Conservation (phyloP, 306 rosid species). For the Cicer pinnatifidum region DNA sequence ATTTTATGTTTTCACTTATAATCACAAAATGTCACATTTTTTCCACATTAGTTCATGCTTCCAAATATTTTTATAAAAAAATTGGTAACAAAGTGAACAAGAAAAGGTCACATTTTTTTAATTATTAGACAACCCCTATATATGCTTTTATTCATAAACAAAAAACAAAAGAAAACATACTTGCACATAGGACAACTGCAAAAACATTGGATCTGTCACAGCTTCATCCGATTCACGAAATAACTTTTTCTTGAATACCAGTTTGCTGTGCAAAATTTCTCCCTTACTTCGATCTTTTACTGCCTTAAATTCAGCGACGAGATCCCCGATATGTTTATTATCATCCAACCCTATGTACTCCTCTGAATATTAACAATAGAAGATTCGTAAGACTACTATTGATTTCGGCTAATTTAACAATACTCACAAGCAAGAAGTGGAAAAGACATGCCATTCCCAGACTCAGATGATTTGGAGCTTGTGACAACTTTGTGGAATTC, state of each 20-base stretch:
- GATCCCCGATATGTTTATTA: constrained; percentile 88
- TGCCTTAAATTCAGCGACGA: constrained; percentile 79
- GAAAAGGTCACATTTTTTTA: not conserved
- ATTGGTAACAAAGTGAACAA: not conserved
- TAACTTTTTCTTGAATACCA: constrained; percentile 78
- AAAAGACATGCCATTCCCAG: constrained; percentile 67
- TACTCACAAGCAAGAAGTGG: constrained; percentile 20
- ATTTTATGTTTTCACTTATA: not conserved
- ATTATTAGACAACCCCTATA: not conserved
- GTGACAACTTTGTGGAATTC: constrained; percentile 87
- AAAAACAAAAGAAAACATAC: constrained; percentile 51
- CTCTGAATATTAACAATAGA: constrained; percentile 62
- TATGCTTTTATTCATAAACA: constrained; percentile 15
- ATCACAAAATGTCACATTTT: not conserved
- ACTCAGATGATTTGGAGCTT: constrained; percentile 74
- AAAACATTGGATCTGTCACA: constrained; percentile 87
- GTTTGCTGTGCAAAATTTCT: constrained; percentile 88
- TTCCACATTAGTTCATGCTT: not conserved
- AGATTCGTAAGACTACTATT: constrained; percentile 43
- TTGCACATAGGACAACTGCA: constrained; percentile 91
- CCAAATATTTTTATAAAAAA: not conserved
- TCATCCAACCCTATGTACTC: constrained; percentile 88
- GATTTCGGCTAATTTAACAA: constrained; percentile 29
- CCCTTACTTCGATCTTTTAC: constrained; percentile 93
- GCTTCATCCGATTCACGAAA: constrained; percentile 97